These are phyloP conservation scores for Dichomitus squalens DNA, from an alignment of 1,284 basidiomycete species.

Conservation along the genomic window DNA sequence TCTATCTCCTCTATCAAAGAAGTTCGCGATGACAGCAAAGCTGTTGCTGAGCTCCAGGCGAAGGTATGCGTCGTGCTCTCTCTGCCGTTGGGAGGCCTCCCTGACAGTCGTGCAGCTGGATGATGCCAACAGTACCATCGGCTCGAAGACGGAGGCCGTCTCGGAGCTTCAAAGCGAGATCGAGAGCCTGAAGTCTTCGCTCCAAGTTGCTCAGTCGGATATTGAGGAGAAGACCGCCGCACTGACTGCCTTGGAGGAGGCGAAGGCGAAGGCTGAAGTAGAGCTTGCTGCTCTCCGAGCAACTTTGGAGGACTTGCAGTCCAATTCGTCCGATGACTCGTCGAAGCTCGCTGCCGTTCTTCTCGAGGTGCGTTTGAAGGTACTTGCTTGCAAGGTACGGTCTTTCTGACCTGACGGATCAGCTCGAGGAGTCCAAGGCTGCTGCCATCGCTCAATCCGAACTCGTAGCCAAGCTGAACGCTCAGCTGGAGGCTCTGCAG, in stretches of 20 bases:
- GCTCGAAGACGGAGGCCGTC: constrained; percentile 51
- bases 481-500: constrained; percentile 54
- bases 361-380: constrained; percentile 48
- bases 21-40: constrained; percentile 61
- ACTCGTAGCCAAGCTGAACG: constrained; percentile 49
- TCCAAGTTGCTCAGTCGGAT: constrained; percentile 51
- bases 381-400: not conserved
- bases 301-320: constrained; percentile 44
- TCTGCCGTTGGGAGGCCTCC: not conserved
- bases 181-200: constrained; percentile 49
- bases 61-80: constrained; percentile 46
- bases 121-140: constrained; percentile 54
- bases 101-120: constrained; percentile 48
- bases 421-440: constrained; percentile 57
- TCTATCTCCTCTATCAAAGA: constrained; percentile 75
- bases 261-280: constrained; percentile 49
- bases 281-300: constrained; percentile 49
- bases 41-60: constrained; percentile 55
- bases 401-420: constrained; percentile 7
- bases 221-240: constrained; percentile 46
- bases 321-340: constrained; percentile 41
- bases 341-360: constrained; percentile 43
- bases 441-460: constrained; percentile 43
- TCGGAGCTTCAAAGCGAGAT: constrained; percentile 55
- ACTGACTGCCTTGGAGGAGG: constrained; percentile 49